Evolutionary conservation across 164 flowering plant genomes (phyloP).

Genomic region (Berberis vulgaris): DNA sequence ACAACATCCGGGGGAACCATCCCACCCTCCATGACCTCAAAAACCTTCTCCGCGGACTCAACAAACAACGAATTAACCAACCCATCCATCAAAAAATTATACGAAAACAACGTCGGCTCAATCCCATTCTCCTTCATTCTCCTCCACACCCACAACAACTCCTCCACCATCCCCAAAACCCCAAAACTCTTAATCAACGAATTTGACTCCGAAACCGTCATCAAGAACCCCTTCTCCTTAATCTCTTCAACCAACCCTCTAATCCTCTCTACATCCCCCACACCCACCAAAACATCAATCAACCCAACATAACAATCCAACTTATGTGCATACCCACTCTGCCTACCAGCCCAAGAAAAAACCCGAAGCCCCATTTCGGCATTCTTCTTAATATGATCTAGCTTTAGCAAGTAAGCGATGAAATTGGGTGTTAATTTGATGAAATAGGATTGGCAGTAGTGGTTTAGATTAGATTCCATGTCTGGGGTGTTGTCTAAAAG

Average conservation of each 20-base stretch:
- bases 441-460: slow-evolving; percentile 48
- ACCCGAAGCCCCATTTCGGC: slow-evolving; percentile 48
- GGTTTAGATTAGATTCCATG: slow-evolving; percentile 45
- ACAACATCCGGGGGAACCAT: slow-evolving; percentile 64
- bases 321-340: slow-evolving; percentile 42
- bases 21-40: slow-evolving; percentile 73
- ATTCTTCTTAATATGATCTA: slow-evolving; percentile 18
- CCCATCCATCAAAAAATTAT: slow-evolving; percentile 74
- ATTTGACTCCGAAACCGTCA: slow-evolving; percentile 43
- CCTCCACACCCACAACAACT: slow-evolving; percentile 88
- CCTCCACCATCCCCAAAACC: slow-evolving; percentile 76
- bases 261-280: slow-evolving; percentile 32
- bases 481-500: slow-evolving; percentile 37
- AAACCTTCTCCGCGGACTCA: slow-evolving; percentile 74
- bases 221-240: slow-evolving; percentile 29
- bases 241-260: slow-evolving; percentile 34
- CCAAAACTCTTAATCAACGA: slow-evolving; percentile 74
- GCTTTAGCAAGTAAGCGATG: slow-evolving; percentile 39
- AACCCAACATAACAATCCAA: slow-evolving; percentile 57
- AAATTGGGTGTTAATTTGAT: slow-evolving; percentile 65
- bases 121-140: slow-evolving; percentile 76
- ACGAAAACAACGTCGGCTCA: slow-evolving; percentile 70
- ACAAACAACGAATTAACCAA: slow-evolving; percentile 67
- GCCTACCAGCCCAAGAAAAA: slow-evolving; percentile 75
- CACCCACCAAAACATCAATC: slow-evolving; percentile 37